Evolutionary conservation across 139 green algal species (phyloP), one percentile per base, ranked within the genome.

Genomic region (Pseudopediastrum boryanum): DNA sequence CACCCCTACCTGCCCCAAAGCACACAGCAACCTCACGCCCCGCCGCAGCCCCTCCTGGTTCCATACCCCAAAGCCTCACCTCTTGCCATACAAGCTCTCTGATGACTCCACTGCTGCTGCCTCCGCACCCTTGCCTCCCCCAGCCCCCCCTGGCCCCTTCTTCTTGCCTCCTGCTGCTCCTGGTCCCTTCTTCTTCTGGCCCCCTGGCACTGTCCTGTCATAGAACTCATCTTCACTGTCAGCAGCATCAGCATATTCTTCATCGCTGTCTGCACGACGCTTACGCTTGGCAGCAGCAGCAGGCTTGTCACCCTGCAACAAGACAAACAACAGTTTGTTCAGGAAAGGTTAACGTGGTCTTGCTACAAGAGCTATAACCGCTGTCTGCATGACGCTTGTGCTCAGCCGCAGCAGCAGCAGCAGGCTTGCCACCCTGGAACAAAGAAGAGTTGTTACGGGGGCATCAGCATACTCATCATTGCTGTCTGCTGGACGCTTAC

Each of bases 161-260:
- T 41, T 43, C 46, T 16, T 12, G 33, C 39, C 66, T 19, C 39
- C 83, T 51, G 66, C 51, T 39, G 27, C 61, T 71, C 54, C 51
- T 31, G 35, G 35, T 38, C 52, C n/a, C 35, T 46, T 39, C 8
- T 50, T 71, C 29, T 27, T 70, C 1, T 36, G 42, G 0, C 58
- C 59, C 0, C 29, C 71, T 5, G 39, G 79, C 21, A 59, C 65
- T 6, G 90, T 94, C 13, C 92, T 78, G 83, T 97, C 93, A 50
- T 94, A 97, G 39, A 97, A 94, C 16, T 89, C 85, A 52, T 96
- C 92, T 4, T 90, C 90, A 51, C 86, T 89, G 82, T 90, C 88
- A 74, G 77, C 85, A 38, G 74, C 89, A 4, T 56, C 73, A 44
- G 51, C 67, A n/a, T 80, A 82, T 31, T 85, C 87, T 7, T 87